Evolutionary conservation across 2,329 filamentous ascomycete species (phyloP), one percentile per base, ranked within the genome.

Genomic region (Hymenoscyphus fraxineus): DNA sequence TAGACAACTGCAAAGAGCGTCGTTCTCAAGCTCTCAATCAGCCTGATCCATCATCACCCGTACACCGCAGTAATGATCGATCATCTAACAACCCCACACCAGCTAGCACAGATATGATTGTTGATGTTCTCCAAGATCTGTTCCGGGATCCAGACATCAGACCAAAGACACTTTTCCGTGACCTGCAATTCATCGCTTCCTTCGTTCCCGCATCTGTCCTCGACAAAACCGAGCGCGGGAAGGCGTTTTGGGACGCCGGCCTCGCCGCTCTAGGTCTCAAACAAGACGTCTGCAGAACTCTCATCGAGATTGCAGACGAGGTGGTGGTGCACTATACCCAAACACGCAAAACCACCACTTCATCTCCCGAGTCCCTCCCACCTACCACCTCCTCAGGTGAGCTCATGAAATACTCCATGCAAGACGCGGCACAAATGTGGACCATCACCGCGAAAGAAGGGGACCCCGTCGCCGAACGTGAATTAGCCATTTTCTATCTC

Each of bases 381-480:
- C 61, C 77, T 10, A 77, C 74, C 54, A 78, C 79, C 10, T 71
- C 70, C 19, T 72, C 71, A 19, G 76, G 76, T 12, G 73, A 74
- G 22, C 64, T 85, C 2, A 83, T 87, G 63, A 84, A 87, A 58
- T 88, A 92, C 77, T 87, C 84, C 64, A 86, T 95, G 74, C 83
- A 87, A 55, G 92, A 97, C 74, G 94, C 93, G 0, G 93, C 91
- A 2, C 87, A 85, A 70, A 95, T 98, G 88, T 92, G 92, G 82
- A 90, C 92, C 67, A 95, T 97, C 74, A 94, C 93, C 1, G 95
- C 95, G 16, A 95, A 93, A 75, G 95, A 99, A 78, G 93, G 94
- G 47, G 87, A 93, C 66, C 84, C 93, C 0, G 90, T 91, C 13
- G 93, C 94, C 5, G 93, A 98, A 79, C 88, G 95, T 60, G 95